Base-by-base conservation (phyloP, 768 basidiomycete genomes). In the Kwoniella dejecticola region DNA sequence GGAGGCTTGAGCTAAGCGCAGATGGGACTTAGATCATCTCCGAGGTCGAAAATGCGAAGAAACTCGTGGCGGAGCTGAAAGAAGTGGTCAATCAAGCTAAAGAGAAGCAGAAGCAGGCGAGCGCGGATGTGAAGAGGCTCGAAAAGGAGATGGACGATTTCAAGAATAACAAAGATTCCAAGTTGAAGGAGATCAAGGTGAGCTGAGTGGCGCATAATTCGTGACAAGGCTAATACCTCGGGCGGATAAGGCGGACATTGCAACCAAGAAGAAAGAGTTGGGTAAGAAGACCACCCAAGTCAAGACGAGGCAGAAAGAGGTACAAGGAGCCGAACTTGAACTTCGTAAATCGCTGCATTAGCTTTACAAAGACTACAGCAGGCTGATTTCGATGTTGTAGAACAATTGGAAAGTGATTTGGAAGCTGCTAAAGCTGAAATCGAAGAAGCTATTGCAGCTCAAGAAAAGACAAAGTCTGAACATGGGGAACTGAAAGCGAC, bases 141-240 rank as follows among this genome's bases (percentile, higher is more conserved):
- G 91, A 98, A 80, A 88, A 88, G 70, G 96, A 99, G 76, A 98
- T 99, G 92, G 86, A 85, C 56, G 96, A 98, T 81, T 97, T 99
- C 83, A 94, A 96, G 82, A 89, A 94, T 80, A 94, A 99, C 81
- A 96, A 96, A 77, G 96, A 97, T 52, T 91, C 92, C 47, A 98
- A 98, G 80, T 89, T 91, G 56, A 89, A 88, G 17, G 89, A 98
- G 76, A 85, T 98, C 66, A 96, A 94, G 83, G 94, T 89, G 59
- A 23, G 41, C 26, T 40, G 23, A 12, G 40, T 38, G 17, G 24
- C 4, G 29, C 55, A 23, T 8, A 45, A n/a, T 48, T 36, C 33
- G 33, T 7, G 36, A 47, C 52, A 57, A 46, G 7, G 19, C 24
- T 13, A 33, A 19, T 5, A n/a, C n/a, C n/a, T n/a, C n/a, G n/a